phyloP scores from a whole-genome alignment of 345 rosid species.

The Pugionium dolabratum region DNA sequence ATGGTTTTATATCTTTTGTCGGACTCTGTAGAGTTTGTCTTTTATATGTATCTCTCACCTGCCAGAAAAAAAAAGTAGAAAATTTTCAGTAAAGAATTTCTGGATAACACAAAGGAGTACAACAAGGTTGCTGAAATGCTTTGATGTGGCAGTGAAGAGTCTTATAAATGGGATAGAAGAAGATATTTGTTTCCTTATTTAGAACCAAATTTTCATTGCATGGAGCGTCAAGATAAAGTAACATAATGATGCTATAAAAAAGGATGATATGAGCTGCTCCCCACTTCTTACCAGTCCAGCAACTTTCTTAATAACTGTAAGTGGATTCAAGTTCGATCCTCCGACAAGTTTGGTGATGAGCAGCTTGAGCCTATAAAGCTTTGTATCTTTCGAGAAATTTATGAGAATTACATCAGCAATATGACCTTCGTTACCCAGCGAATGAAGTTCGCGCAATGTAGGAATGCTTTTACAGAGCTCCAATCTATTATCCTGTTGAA shows the following conservation, averaged over 20 bases:
- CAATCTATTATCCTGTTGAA: constrained; percentile 66
- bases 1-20: constrained; percentile 48
- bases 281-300: constrained; percentile 64
- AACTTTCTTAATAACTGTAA: constrained; percentile 68
- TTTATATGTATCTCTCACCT: constrained; percentile 66
- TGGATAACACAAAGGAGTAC: no score
- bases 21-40: constrained; percentile 56
- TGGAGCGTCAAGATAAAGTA: background rate
- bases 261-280: background rate
- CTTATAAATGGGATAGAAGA: background rate
- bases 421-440: constrained; percentile 53
- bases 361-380: constrained; percentile 59
- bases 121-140: no score
- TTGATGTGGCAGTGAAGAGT: background rate
- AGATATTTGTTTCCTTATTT: background rate
- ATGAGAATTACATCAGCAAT: constrained; percentile 68
- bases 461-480: constrained; percentile 64
- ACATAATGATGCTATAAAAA: background rate
- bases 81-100: background rate
- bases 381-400: constrained; percentile 63
- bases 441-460: constrained; percentile 65
- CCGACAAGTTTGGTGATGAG: constrained; percentile 45
- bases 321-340: constrained; percentile 67
- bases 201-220: background rate
- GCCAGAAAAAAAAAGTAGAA: constrained; percentile 19